phyloP scores from a whole-genome alignment of 2,329 filamentous ascomycete species.

The Cladorrhinum sp. region DNA sequence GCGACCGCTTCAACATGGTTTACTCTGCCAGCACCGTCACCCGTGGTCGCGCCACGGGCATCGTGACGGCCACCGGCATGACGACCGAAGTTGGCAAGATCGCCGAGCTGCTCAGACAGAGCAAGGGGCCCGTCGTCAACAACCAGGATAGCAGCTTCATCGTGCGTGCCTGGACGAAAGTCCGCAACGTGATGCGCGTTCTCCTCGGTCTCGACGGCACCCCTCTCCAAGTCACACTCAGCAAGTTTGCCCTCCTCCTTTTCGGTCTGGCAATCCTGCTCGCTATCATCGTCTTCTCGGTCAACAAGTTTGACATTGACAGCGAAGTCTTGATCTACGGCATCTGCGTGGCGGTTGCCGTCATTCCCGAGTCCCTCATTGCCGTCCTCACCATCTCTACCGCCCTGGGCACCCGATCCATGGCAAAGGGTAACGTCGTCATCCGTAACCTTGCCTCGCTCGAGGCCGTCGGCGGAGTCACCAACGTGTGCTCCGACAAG shows the following conservation, averaged over 20 bases:
- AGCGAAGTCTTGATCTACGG: constrained; percentile 48
- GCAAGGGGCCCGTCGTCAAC: constrained; percentile 39
- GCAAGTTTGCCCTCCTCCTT: constrained; percentile 63
- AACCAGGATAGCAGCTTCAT: constrained; percentile 30
- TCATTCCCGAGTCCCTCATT: constrained; percentile 55
- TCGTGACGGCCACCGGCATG: constrained; percentile 68
- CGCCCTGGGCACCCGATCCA: constrained; percentile 52
- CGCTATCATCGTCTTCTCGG: constrained; percentile 42
- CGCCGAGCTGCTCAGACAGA: constrained; percentile 52
- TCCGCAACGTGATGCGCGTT: constrained; percentile 31
- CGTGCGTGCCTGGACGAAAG: constrained; percentile 24
- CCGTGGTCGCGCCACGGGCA: constrained; percentile 64
- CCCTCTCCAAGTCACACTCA: constrained; percentile 64
- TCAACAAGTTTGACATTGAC: constrained; percentile 39
- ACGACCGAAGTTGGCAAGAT: constrained; percentile 56
- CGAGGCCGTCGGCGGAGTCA: constrained; percentile 67
- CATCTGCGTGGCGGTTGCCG: constrained; percentile 49
- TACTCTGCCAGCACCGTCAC: constrained; percentile 72
- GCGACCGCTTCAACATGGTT: constrained; percentile 67
- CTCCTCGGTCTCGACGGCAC: constrained; percentile 57
- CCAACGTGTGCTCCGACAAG: constrained; percentile 68
- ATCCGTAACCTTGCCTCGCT: constrained; percentile 60
- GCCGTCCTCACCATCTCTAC: constrained; percentile 64
- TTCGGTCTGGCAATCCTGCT: constrained; percentile 54
- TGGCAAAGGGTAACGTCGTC: constrained; percentile 54